Evolutionary conservation across 225 moss, liverwort and hornwort species (phyloP), one percentile per base, ranked within the genome.

Genomic region (Marchantia paleacea): DNA sequence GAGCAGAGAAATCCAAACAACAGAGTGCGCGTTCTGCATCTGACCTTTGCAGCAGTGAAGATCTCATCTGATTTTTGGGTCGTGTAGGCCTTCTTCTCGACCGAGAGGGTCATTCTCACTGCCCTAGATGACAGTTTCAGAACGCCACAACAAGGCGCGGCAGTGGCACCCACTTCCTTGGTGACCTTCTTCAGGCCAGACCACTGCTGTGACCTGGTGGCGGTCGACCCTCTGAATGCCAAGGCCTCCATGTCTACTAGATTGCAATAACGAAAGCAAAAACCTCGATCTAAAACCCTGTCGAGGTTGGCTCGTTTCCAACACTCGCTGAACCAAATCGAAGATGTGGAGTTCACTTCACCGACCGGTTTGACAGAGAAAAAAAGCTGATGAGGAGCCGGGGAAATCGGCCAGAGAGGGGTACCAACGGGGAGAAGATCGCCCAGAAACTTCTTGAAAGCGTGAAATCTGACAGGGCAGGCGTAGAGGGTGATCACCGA

Each of bases 31-130:
- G 39, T 39, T 39, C 39, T 39, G 39, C 5, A 39, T 39, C 60
- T 60, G 55, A 93, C 96, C 92, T 97, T 97, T 0, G 95, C 97
- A 47, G 92, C 93, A 5, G 78, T 83, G 83, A 97, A 95, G 12
- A 91, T 89, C 68, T 97, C 97, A 66, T 97, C 97, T 1, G 97
- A 95, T 84, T 92, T 97, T 50, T 84, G 91, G 0, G 95, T 95
- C 13, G 90, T 88, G 58, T 89, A 95, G 26, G 86, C 81, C 81
- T 92, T 95, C 90, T 90, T 83, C 87, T 90, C 91, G 68, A 91
- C 86, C 0, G 91, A 84, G 52, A 89, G 51, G 0, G 89, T 55
- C 91, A 91, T 91, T 26, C 81, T 75, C 69, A 89, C 86, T 12
- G 49, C 73, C 14, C 79, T 49, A 25, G 75, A 63, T 8, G 66